Conservation (phyloP, 2,329 filamentous ascomycete genomes). For the Botrytis tulipae region DNA sequence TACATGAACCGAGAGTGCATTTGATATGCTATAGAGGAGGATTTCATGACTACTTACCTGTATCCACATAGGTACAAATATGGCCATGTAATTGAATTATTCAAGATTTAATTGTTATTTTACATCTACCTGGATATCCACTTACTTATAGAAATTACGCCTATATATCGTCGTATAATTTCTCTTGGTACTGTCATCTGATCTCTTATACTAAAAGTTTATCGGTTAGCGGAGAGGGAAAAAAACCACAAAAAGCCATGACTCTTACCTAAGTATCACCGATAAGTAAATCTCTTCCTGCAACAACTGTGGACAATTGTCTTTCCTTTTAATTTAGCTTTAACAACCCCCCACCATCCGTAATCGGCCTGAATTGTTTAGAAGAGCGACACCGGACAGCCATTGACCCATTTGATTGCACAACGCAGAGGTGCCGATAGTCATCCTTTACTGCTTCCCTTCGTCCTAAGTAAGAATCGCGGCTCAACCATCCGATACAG, state of each 20-base stretch:
- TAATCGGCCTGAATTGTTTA: constrained; percentile 26
- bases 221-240: not conserved
- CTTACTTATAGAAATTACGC: not conserved
- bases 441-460: constrained; percentile 12
- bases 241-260: not conserved
- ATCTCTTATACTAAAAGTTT: not conserved
- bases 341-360: constrained; percentile 24
- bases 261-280: not conserved
- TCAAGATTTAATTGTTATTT: not conserved
- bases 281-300: constrained; percentile 18
- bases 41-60: not conserved
- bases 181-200: not conserved
- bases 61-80: not conserved
- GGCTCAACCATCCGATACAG: constrained; percentile 24
- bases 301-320: not conserved
- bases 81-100: not conserved
- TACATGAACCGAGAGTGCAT: not conserved
- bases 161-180: not conserved
- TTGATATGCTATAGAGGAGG: not conserved
- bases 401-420: constrained; percentile 26
- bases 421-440: constrained; percentile 26
- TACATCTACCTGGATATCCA: not conserved
- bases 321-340: constrained; percentile 6
- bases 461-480: constrained; percentile 16
- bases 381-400: constrained; percentile 34